Evolutionary conservation across 192 early-diverging fungal genomes (phyloP).

Genomic region (Gamsiella multidivaricata): DNA sequence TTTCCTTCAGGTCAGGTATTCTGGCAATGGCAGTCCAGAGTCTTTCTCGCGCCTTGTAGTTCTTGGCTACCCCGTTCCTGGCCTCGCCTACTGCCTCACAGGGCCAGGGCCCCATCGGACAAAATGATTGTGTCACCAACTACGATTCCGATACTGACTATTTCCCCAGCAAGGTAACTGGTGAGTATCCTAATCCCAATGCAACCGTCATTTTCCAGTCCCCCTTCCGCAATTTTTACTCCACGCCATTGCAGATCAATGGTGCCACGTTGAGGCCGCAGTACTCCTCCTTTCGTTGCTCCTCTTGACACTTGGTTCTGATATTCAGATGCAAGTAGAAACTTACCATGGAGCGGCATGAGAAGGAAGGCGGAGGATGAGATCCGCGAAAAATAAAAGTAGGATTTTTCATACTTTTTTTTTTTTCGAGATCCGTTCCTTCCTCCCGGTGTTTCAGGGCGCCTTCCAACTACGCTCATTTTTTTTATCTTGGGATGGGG

Average conservation of each 20-base stretch:
- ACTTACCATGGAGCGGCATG: no score
- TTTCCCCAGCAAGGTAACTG: constrained; percentile 59
- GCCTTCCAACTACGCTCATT: no score
- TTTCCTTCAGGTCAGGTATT: not conserved
- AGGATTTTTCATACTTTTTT: no score
- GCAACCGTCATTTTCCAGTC: not conserved
- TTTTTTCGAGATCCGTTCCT: no score
- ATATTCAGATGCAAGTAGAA: no score
- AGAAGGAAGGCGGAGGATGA: no score
- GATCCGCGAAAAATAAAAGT: no score
- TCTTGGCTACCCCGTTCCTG: constrained; percentile 33
- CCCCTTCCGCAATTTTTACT: not conserved
- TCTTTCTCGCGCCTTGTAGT: constrained; percentile 20
- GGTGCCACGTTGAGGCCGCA: no score
- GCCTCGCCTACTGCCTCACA: constrained; percentile 22
- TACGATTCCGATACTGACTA: constrained; percentile 60
- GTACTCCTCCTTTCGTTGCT: no score
- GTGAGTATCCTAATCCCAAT: constrained; percentile 16
- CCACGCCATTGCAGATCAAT: no score
- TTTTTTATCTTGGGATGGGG: no score
- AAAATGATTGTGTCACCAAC: constrained; percentile 26
- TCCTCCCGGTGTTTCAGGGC: not conserved
- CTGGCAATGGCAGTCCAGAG: constrained; percentile 9
- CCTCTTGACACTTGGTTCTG: no score
- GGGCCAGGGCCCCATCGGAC: constrained; percentile 39